Conservation (phyloP, 768 basidiomycete genomes). For the Russula vinacea region DNA sequence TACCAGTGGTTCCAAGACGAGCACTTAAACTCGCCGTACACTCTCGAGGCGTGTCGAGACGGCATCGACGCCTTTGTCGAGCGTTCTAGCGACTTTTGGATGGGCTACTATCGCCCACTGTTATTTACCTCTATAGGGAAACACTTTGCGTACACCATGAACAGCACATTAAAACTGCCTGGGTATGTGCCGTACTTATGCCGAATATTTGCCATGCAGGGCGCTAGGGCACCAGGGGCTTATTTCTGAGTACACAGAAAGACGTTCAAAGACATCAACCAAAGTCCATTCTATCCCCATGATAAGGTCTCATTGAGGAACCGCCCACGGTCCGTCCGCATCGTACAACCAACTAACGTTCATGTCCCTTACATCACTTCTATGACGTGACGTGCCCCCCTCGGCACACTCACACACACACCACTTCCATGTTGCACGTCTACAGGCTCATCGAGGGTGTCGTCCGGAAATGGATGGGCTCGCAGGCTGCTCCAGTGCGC, state of each 20-base stretch:
- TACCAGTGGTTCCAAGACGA: conserved; percentile 80
- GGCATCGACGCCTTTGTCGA: conserved; percentile 60
- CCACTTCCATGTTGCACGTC: no score
- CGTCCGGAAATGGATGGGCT: conserved; percentile 72
- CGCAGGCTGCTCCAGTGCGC: conserved; percentile 40
- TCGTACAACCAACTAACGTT: neutral
- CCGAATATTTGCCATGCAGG: neutral
- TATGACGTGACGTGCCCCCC: neutral
- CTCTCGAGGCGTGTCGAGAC: conserved; percentile 58
- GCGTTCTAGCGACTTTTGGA: conserved; percentile 72
- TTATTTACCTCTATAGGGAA: conserved; percentile 82
- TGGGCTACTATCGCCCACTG: conserved; percentile 82
- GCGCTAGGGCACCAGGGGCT: neutral
- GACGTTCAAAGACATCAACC: conserved; percentile 59
- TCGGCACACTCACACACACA: no score
- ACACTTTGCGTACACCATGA: conserved; percentile 93
- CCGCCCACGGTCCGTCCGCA: conserved; percentile 39
- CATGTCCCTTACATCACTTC: neutral
- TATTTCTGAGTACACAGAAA: conserved; percentile 47
- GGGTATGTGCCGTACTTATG: conserved; percentile 48
- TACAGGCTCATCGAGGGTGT: conserved; percentile 73
- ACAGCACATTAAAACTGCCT: conserved; percentile 77
- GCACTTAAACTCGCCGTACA: conserved; percentile 66
- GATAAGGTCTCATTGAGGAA: conserved; percentile 36
- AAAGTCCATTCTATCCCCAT: conserved; percentile 73